Percentiles rank a stretch among this genome's conserved stretches.
Conservation (phyloP, 371 early-diverging fungal species). For the Mortierella sp. region DNA sequence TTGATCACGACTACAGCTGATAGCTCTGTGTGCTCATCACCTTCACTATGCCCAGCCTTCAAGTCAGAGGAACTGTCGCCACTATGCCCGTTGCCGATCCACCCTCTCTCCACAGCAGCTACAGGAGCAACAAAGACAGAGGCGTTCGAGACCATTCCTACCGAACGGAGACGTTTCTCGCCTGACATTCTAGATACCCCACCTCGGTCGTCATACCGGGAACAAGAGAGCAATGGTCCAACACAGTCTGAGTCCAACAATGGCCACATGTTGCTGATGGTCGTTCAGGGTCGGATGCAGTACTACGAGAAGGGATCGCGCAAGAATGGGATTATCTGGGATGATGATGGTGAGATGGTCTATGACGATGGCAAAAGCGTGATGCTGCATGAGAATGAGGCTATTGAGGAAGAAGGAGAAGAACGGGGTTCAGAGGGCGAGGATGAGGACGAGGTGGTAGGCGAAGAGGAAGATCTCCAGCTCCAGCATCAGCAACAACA, state of each 20-base stretch:
- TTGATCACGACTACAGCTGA: not conserved
- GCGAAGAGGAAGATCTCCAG: not conserved
- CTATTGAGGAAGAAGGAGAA: conserved; percentile 1
- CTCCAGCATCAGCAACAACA: not conserved
- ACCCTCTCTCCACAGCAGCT: too few species aligned
- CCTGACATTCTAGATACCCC: not conserved
- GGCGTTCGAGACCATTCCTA: not conserved
- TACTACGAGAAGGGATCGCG: conserved; percentile 43
- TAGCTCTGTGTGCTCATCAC: not conserved
- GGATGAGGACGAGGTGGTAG: conserved; percentile 13
- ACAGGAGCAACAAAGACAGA: too few species aligned
- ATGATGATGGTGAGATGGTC: conserved; percentile 4
- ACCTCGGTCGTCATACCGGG: not conserved
- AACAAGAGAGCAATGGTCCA: not conserved
- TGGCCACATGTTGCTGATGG: conserved; percentile 43
- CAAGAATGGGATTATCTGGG: conserved; percentile 18
- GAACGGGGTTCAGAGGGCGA: not conserved
- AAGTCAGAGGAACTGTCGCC: not conserved
- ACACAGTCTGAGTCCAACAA: conserved; percentile 3
- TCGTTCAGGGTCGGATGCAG: conserved; percentile 18
- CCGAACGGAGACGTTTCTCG: not conserved
- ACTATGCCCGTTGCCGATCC: too few species aligned
- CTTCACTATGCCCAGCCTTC: not conserved
- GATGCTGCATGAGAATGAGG: not conserved
- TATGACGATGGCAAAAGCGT: not conserved